Evolutionary conservation across 176 grass and related monocot species (phyloP), one percentile per base, ranked within the genome.

Genomic region (Eremochloa ophiuroides): DNA sequence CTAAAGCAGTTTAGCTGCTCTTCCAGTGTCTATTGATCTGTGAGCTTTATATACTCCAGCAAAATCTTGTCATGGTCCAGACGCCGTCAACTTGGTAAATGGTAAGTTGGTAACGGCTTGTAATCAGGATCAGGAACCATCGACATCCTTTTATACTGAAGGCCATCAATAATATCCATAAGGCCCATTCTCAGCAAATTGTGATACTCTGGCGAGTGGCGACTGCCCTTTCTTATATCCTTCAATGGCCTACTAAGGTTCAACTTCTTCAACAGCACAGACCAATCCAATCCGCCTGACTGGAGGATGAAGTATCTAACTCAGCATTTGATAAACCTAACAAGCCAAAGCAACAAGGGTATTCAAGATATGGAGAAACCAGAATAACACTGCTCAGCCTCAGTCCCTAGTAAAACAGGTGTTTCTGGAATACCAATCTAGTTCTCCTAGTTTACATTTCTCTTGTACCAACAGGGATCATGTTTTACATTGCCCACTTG

Each of bases 151-250:
- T 90, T 98, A 85, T 93, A 98, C 27, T 91, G 92, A 90, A 98
- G 91, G 23, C 92, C 95, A 78, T 94, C 92, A 69, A 98, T n/a
- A n/a, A n/a, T n/a, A n/a, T n/a, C n/a, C 43, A 94, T 80, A 74
- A 94, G 87, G 69, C 90, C 94, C 94, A 94, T 94, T 84, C 94
- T 94, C 60, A 92, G 67, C 83, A 97, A 82, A 84, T 97, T 97
- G 64, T 88, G 90, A 86, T 97, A 97, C 66, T 94, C 92, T 20
- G 91, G 92, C 10, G 95, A 97, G n/a, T n/a, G n/a, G n/a, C n/a
- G n/a, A n/a, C 73, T 92, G 91, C 8, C 94, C 92, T 75, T 97
- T 94, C 88, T 92, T 97, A 66, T 97, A n/a, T n/a, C 92, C 77
- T 94, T 97, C 83, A 97, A 77, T 42, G 92, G 92, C 23, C 92